phyloP scores from a whole-genome alignment of 345 rosid genomes.

The Gossypium ekmanianum region DNA sequence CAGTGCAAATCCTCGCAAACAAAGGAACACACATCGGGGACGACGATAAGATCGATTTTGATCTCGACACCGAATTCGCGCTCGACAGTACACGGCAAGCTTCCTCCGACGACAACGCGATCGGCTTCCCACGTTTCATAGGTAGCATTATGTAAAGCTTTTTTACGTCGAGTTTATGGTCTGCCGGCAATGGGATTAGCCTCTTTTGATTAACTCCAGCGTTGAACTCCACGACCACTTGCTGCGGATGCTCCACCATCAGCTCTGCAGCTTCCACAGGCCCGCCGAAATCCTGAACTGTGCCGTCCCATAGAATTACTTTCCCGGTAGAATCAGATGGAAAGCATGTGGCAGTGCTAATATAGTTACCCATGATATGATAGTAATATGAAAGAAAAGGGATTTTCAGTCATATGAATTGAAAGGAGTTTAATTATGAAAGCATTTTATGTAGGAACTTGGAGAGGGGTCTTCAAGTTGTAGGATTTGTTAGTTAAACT shows the following conservation, averaged over 20 bases:
- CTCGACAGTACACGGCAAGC: slow-evolving; percentile 34
- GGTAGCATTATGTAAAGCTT: slow-evolving; percentile 59
- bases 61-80: slow-evolving; percentile 37
- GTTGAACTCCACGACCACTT: slow-evolving; percentile 58
- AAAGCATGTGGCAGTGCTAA: slow-evolving; percentile 15
- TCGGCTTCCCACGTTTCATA: slow-evolving; percentile 41
- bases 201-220: slow-evolving; percentile 25
- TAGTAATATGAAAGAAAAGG: not conserved
- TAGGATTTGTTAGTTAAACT: slow-evolving; percentile 49
- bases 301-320: slow-evolving; percentile 52
- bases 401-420: not conserved
- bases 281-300: slow-evolving; percentile 30
- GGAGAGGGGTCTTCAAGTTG: too few relatives aligned
- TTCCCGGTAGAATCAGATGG: slow-evolving; percentile 27
- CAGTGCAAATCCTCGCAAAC: slow-evolving; percentile 40
- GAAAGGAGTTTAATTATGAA: not conserved
- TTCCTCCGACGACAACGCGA: slow-evolving; percentile 36
- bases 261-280: slow-evolving; percentile 51
- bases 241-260: slow-evolving; percentile 60
- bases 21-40: slow-evolving; percentile 34
- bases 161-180: slow-evolving; percentile 38
- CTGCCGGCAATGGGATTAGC: slow-evolving; percentile 56
- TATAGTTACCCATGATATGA: slow-evolving; percentile 42
- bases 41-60: slow-evolving; percentile 27
- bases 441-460: not conserved